These are phyloP conservation scores for Calonectria naviculata DNA, from an alignment of 2,329 filamentous ascomycete species.

Conservation along the genomic window DNA sequence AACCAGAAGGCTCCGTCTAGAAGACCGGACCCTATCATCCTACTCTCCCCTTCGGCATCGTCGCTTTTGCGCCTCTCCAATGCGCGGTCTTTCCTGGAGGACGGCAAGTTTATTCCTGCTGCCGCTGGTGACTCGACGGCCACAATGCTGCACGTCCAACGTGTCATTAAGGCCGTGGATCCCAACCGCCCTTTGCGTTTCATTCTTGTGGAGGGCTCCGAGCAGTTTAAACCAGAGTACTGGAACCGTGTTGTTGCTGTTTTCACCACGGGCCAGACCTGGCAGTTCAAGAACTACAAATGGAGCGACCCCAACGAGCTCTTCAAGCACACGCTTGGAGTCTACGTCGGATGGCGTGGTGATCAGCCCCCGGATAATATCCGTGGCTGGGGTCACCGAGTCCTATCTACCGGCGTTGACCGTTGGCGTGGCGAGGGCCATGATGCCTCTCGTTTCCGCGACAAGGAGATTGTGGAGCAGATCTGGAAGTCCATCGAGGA, in stretches of 20 bases:
- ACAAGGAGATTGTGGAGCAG: slow-evolving; percentile 91
- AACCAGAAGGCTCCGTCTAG: slow-evolving; percentile 64
- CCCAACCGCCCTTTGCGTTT: slow-evolving; percentile 83
- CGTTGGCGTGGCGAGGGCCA: slow-evolving; percentile 75
- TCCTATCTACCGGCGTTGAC: slow-evolving; percentile 84
- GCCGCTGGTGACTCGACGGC: slow-evolving; percentile 75
- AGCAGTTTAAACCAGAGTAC: slow-evolving; percentile 98
- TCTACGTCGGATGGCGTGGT: slow-evolving; percentile 92
- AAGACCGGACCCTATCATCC: slow-evolving; percentile 86
- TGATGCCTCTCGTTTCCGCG: slow-evolving; percentile 77
- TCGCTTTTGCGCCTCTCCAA: slow-evolving; percentile 96
- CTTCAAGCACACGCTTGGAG: slow-evolving; percentile 87
- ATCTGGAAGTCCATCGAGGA: slow-evolving; percentile 92
- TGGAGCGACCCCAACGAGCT: slow-evolving; percentile 91
- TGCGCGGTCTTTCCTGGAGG: slow-evolving; percentile 92
- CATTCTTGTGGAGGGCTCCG: slow-evolving; percentile 92
- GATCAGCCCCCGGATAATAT: slow-evolving; percentile 84
- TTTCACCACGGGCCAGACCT: slow-evolving; percentile 96
- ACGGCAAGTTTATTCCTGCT: slow-evolving; percentile 82
- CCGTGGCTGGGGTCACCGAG: slow-evolving; percentile 85
- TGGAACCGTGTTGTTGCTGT: slow-evolving; percentile 96
- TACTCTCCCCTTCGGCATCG: slow-evolving; percentile 95
- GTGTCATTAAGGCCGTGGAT: slow-evolving; percentile 78
- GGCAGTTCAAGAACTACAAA: slow-evolving; percentile 99
- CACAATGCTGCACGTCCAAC: slow-evolving; percentile 88